These are phyloP conservation scores for Lyophyllum semitale DNA, from an alignment of 768 basidiomycete species.

Conservation along the genomic window DNA sequence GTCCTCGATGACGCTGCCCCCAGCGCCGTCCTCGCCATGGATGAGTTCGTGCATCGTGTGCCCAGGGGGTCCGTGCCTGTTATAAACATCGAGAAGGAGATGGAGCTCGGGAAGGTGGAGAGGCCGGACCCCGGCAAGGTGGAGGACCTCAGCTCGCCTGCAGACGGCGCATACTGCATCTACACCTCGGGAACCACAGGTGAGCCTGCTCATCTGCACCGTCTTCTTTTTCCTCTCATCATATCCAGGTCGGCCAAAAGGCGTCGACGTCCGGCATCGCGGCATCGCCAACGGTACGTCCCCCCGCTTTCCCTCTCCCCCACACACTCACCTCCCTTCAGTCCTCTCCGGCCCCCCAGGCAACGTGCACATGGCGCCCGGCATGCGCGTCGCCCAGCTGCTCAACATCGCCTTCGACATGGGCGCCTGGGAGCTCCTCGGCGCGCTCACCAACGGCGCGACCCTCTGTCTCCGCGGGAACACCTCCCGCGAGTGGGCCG, in stretches of 20 bases:
- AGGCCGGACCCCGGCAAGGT: constrained; percentile 34
- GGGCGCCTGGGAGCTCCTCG: constrained; percentile 65
- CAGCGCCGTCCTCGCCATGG: constrained; percentile 41
- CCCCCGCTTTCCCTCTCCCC: not conserved
- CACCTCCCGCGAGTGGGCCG: constrained; percentile 48
- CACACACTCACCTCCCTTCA: constrained; percentile 9
- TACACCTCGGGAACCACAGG: constrained; percentile 56
- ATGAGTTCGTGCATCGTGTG: constrained; percentile 43
- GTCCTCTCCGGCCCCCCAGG: constrained; percentile 47
- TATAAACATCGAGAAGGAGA: constrained; percentile 33
- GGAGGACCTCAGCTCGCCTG: constrained; percentile 36
- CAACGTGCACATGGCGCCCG: constrained; percentile 60
- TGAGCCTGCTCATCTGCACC: constrained; percentile 2
- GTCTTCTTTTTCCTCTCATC: constrained; percentile 30
- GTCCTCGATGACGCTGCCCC: constrained; percentile 50
- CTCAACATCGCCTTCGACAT: constrained; percentile 70
- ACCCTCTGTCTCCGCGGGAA: constrained; percentile 57
- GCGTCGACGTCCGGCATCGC: constrained; percentile 58
- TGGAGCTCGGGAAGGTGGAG: constrained; percentile 28
- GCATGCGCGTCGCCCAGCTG: constrained; percentile 56
- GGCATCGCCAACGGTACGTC: constrained; percentile 57
- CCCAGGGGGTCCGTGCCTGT: constrained; percentile 19
- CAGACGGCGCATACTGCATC: constrained; percentile 57
- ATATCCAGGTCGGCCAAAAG: constrained; percentile 57
- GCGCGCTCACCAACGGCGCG: constrained; percentile 50